These are phyloP conservation scores for Euphrasia confusa DNA, from an alignment of 257 asterid species.

Conservation along the genomic window DNA sequence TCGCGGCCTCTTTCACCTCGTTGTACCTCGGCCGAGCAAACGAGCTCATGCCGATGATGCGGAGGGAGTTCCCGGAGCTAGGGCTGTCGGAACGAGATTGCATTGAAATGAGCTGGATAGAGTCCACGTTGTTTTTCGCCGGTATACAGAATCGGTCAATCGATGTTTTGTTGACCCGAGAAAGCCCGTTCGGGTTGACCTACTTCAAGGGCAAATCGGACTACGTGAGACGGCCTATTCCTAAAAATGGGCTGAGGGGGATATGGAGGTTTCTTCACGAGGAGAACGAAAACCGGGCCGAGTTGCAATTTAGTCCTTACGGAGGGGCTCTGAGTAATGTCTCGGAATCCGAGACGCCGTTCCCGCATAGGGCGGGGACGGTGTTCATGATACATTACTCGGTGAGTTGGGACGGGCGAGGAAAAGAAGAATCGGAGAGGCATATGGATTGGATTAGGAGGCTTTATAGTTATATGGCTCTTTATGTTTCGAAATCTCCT, in stretches of 20 bases:
- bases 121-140: slow-evolving; percentile 14
- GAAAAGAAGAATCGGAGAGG: not conserved
- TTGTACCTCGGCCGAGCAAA: slow-evolving; percentile 19
- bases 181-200: not conserved
- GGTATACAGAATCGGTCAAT: not conserved
- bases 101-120: slow-evolving; percentile 28
- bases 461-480: slow-evolving; percentile 27
- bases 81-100: slow-evolving; percentile 21
- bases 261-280: slow-evolving; percentile 23
- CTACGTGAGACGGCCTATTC: slow-evolving; percentile 15
- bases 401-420: not conserved
- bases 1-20: not conserved
- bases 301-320: slow-evolving; percentile 25
- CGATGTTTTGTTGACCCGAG: slow-evolving; percentile 12
- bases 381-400: slow-evolving; percentile 21
- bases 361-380: slow-evolving; percentile 26
- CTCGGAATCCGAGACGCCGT: slow-evolving; percentile 27
- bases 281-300: slow-evolving; percentile 2
- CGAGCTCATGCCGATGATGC: slow-evolving; percentile 23
- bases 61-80: slow-evolving; percentile 25
- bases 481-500: slow-evolving; percentile 27
- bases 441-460: slow-evolving; percentile 17
- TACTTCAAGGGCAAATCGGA: slow-evolving; percentile 25
- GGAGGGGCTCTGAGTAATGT: slow-evolving; percentile 21
- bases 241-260: not conserved